Evolutionary conservation across 768 basidiomycete species (phyloP).

Genomic region (Tremella mesenterica): DNA sequence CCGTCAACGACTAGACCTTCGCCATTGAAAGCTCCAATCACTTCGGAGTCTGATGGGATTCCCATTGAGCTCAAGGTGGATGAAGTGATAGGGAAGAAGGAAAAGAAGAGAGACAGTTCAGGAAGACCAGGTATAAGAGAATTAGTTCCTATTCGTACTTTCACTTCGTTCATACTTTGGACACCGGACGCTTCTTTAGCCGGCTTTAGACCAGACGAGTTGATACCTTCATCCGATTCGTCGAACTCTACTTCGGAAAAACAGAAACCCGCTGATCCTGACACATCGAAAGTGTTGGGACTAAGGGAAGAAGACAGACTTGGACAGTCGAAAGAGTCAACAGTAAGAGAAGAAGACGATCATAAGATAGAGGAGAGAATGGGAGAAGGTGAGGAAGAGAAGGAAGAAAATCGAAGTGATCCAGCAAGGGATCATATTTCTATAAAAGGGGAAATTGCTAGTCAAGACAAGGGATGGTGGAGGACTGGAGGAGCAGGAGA

Average conservation of each 20-base stretch:
- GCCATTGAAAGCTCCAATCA: background rate
- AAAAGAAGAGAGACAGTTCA: slow-evolving; percentile 9
- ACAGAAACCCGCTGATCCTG: background rate
- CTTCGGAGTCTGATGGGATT: too few species aligned
- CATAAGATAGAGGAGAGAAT: slow-evolving; percentile 5
- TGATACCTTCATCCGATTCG: too few species aligned
- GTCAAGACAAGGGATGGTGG: slow-evolving; percentile 31
- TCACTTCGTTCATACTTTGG: slow-evolving; percentile 28
- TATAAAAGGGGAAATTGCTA: background rate
- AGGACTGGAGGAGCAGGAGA: slow-evolving; percentile 31
- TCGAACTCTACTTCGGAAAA: background rate
- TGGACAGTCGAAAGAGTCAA: too few species aligned
- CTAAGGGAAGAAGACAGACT: background rate
- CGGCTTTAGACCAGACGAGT: slow-evolving; percentile 25
- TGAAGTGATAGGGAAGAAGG: background rate
- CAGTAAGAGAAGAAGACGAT: background rate
- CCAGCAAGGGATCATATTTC: too few species aligned
- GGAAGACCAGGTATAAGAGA: too few species aligned
- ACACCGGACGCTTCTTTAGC: slow-evolving; percentile 34
- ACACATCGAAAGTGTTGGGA: background rate
- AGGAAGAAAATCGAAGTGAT: too few species aligned
- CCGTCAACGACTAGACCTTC: background rate
- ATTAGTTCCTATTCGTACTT: slow-evolving; percentile 19
- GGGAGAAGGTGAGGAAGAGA: background rate
- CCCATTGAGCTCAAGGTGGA: background rate